Base-by-base conservation (phyloP, 331 rosid genomes). In the Arachis monticola region DNA sequence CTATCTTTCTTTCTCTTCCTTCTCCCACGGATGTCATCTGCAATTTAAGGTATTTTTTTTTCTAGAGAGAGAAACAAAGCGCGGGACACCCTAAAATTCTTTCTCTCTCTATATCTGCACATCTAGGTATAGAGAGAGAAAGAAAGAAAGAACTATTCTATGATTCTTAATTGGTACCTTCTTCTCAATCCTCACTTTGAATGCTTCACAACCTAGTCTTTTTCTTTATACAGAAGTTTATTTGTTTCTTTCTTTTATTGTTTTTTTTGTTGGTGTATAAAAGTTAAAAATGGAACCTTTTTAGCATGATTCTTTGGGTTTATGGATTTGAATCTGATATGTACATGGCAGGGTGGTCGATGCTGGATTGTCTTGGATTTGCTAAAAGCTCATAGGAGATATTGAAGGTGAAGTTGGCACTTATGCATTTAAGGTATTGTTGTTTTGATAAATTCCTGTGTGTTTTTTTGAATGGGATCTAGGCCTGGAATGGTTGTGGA, bases 301-400 rank as follows among this genome's bases (percentile, higher is more conserved):
- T 0, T 27, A 62, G 47, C 48, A 14, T 63, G 67, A 2, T 80
- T 44, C 55, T 74, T 78, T 78, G 65, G 30, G 79, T 81, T 67
- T 79, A 41, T 69, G 85, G 80, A 77, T 45, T 64, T 83, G 87
- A 67, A 77, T 84, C 81, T 67, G 70, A 53, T 32, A 32, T 71
- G 57, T 85, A 70, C 78, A 76, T 87, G 88, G 81, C 88, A 85
- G 91, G 91, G 71, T 83, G 81, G 85, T 75, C 85, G 86, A 64
- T 83, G 81, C 35, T 71, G 72, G 78, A 57, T 78, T 48, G 67
- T 41, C 35, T 42, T 79, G 70, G 83, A 82, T 75, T 78, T 70
- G 59, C 62, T 31, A 22, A 77, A 68, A 52, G 75, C 76, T 77
- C 69, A 14, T 22, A 40, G 47, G 74, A 78, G 85, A 51, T 56